A percentile compares a stretch with the other conserved stretches of the same genome.
These are phyloP conservation scores for Mucor circinelloides DNA, from an alignment of 371 early-diverging fungal species.

Conservation along the genomic window DNA sequence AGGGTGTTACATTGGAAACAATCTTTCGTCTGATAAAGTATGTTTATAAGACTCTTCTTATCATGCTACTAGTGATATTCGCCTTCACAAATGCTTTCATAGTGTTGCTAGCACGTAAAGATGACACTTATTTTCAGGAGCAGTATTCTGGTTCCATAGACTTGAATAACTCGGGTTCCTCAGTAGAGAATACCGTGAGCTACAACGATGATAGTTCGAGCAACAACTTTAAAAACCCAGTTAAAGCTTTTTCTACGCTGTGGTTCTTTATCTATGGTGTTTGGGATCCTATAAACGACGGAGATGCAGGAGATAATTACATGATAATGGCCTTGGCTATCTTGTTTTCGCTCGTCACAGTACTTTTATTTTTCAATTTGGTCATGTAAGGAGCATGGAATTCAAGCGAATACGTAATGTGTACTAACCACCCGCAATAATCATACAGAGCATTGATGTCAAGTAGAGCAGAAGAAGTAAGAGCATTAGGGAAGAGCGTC, in stretches of 20 bases:
- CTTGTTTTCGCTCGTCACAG: not conserved
- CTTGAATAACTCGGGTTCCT: too few species aligned
- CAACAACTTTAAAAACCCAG: not conserved
- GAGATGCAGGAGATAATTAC: not conserved
- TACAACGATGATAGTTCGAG: not conserved
- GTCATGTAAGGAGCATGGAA: not conserved
- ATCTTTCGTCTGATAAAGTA: too few species aligned
- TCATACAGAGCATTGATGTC: not conserved
- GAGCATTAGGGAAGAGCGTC: not conserved
- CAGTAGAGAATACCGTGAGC: too few species aligned
- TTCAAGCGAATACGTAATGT: not conserved
- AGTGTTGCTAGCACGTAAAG: not conserved
- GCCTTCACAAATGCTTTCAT: not conserved
- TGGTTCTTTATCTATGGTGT: not conserved
- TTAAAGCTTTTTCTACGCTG: not conserved
- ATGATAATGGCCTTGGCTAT: not conserved
- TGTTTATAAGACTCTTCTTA: not conserved
- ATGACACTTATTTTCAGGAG: not conserved
- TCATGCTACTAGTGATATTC: not conserved
- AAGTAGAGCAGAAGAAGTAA: not conserved
- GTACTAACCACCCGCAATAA: not conserved
- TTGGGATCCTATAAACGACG: not conserved
- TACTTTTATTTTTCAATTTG: not conserved
- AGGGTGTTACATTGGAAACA: too few species aligned
- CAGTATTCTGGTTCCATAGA: not conserved